Percentiles rank a stretch among this genome's conserved stretches.
These are phyloP conservation scores for Tetracentron sinense DNA, from an alignment of 164 flowering plant species.

Conservation along the genomic window DNA sequence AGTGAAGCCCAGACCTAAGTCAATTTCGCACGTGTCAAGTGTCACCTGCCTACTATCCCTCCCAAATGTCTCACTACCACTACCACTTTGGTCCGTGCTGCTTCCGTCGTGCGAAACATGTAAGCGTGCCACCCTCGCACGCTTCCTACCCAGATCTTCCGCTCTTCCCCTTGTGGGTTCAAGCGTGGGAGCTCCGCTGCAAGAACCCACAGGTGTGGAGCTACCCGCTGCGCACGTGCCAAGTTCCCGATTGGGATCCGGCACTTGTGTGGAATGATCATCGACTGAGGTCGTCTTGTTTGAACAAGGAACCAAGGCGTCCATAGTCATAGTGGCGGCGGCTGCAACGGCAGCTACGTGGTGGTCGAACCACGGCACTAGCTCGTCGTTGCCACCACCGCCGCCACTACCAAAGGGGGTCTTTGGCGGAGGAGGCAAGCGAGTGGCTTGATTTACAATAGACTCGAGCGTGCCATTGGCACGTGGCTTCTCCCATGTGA, in stretches of 20 bases:
- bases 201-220: slow-evolving; percentile 49
- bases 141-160: slow-evolving; percentile 8
- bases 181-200: slow-evolving; percentile 27
- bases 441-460: slow-evolving; percentile 73
- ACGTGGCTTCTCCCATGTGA: slow-evolving; percentile 50
- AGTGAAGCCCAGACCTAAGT: no score
- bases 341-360: no score
- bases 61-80: no score
- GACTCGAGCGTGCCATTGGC: slow-evolving; percentile 83
- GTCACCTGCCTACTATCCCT: no score
- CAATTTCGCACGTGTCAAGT: no score
- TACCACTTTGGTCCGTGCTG: no score
- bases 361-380: slow-evolving; percentile 42
- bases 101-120: slow-evolving; percentile 25
- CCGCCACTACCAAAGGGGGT: slow-evolving; percentile 1
- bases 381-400: slow-evolving; percentile 22
- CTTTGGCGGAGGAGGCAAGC: slow-evolving; percentile 12
- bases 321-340: slow-evolving; percentile 37
- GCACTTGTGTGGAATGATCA: no score
- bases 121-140: slow-evolving; percentile 23
- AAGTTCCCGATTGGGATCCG: no score
- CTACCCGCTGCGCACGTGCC: slow-evolving; percentile 24
- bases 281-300: slow-evolving; percentile 12
- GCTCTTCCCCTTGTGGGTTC: no score
- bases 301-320: slow-evolving; percentile 66